Evolutionary conservation across 805 yeast species (phyloP).

Genomic region (Kazachstania martiniae): DNA sequence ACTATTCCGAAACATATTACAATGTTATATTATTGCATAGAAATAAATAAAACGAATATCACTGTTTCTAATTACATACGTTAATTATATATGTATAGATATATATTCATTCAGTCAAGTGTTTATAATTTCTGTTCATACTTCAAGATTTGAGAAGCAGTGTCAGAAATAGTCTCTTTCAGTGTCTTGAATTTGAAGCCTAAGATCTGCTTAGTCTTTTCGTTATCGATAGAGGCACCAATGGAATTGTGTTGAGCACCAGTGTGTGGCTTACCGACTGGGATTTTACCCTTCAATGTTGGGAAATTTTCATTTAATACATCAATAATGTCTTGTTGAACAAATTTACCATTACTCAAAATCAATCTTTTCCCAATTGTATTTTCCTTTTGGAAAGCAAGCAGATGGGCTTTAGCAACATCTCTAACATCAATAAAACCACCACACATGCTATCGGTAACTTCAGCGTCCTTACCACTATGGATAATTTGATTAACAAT

Average conservation of each 20-base stretch:
- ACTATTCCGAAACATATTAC: too few relatives aligned
- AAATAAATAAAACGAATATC: too few relatives aligned
- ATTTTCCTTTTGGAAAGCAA: slow-evolving; percentile 34
- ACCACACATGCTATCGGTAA: slow-evolving; percentile 17
- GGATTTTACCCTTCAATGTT: slow-evolving; percentile 33
- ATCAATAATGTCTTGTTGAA: slow-evolving; percentile 19
- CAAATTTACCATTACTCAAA: slow-evolving; percentile 14
- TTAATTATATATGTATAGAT: too few relatives aligned
- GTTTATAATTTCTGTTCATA: slow-evolving; percentile 3
- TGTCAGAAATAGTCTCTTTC: slow-evolving; percentile 10
- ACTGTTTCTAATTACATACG: too few relatives aligned
- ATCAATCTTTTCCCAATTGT: slow-evolving; percentile 26
- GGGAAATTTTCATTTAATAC: slow-evolving; percentile 32
- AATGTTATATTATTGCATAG: too few relatives aligned
- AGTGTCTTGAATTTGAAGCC: slow-evolving; percentile 10
- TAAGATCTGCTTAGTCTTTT: slow-evolving; percentile 8
- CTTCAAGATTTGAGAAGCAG: slow-evolving; percentile 11
- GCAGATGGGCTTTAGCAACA: slow-evolving; percentile 45
- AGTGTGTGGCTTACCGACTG: slow-evolving; percentile 29
- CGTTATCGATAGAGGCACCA: slow-evolving; percentile 6
- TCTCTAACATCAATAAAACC: slow-evolving; percentile 46
- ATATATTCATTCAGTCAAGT: too few relatives aligned
- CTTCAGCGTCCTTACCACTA: slow-evolving; percentile 17
- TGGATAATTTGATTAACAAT: slow-evolving; percentile 24
- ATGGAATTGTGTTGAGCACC: slow-evolving; percentile 1